Percentiles rank a stretch among this genome's conserved stretches.
phyloP scores from a whole-genome alignment of 257 asterid genomes.

The Jasminum sambac region DNA sequence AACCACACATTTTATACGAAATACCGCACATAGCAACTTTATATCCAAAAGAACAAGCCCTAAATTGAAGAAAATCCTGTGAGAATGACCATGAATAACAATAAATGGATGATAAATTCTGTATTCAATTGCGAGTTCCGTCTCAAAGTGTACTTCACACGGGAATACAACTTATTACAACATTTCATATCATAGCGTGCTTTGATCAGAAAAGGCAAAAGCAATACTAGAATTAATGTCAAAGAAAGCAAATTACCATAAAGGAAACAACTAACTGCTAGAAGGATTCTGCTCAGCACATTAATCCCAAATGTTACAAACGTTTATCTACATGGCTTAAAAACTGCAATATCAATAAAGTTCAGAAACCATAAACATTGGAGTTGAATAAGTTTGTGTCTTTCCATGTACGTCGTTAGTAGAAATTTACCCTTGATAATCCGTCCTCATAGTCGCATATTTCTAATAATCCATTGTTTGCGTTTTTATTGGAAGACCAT shows the following conservation, averaged over 20 bases:
- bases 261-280: neutral
- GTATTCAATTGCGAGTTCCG: too few relatives aligned
- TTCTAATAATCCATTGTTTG: neutral
- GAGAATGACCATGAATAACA: too few relatives aligned
- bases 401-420: slow-evolving; percentile 4
- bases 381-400: neutral
- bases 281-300: slow-evolving; percentile 1
- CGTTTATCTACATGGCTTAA: slow-evolving; percentile 17
- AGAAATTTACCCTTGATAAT: slow-evolving; percentile 16
- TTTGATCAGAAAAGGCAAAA: neutral
- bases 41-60: too few relatives aligned
- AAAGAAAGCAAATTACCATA: neutral
- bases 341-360: neutral
- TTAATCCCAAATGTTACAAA: slow-evolving; percentile 1
- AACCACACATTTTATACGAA: too few relatives aligned
- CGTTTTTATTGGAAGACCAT: neutral
- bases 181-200: neutral
- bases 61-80: neutral
- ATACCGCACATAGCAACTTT: too few relatives aligned
- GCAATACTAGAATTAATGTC: neutral
- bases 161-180: neutral
- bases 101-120: neutral
- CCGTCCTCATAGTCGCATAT: neutral
- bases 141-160: neutral
- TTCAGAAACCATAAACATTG: neutral